phyloP scores from a whole-genome alignment of 371 early-diverging fungal genomes.

The Gilbertella persicaria region DNA sequence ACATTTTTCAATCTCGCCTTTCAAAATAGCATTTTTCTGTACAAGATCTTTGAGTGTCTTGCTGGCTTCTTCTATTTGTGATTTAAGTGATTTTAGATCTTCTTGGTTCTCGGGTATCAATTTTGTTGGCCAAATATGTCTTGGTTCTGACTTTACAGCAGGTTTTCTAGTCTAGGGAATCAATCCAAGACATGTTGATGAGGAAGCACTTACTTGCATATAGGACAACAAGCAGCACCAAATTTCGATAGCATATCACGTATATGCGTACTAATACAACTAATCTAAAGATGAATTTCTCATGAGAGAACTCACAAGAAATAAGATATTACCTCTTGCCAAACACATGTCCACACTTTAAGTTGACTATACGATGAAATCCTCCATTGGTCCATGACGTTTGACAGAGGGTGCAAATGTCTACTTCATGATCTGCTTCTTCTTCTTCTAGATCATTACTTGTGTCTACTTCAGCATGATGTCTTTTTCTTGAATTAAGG shows the following conservation, averaged over 20 bases:
- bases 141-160: slow-evolving; percentile 5
- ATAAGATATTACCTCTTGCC: slow-evolving; percentile 15
- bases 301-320: too few relatives aligned
- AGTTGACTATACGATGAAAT: slow-evolving; percentile 11
- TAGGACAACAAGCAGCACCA: slow-evolving; percentile 5
- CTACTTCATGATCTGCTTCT: not conserved
- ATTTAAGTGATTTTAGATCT: slow-evolving; percentile 1
- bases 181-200: not conserved
- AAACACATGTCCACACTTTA: slow-evolving; percentile 31
- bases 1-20: slow-evolving; percentile 1
- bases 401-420: slow-evolving; percentile 19
- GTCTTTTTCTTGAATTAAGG: not conserved
- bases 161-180: slow-evolving; percentile 1
- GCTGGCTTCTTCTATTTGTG: slow-evolving; percentile 4
- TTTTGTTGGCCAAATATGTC: slow-evolving; percentile 23
- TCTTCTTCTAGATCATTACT: slow-evolving; percentile 11
- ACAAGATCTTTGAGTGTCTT: not conserved
- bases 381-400: slow-evolving; percentile 17
- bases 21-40: slow-evolving; percentile 1
- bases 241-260: not conserved
- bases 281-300: too few relatives aligned
- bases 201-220: slow-evolving; percentile 13
- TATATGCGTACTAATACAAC: slow-evolving; percentile 6
- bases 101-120: slow-evolving; percentile 5
- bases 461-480: not conserved